Percentiles rank a stretch among this genome's conserved stretches.
Conservation (phyloP, 257 asterid genomes). For the Nicotiana obtusifolia region DNA sequence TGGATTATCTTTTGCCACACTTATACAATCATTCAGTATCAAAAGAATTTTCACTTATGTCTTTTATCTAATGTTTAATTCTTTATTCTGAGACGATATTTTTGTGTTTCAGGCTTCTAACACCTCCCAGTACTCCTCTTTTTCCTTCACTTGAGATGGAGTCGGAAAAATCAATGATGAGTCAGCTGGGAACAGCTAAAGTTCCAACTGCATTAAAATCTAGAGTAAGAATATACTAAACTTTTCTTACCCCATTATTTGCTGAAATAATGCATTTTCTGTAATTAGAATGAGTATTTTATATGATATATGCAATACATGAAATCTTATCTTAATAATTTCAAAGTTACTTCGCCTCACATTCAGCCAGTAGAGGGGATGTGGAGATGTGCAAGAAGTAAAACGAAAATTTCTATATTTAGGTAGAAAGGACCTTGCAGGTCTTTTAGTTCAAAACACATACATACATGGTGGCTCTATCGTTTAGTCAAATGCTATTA, state of each 20-base stretch:
- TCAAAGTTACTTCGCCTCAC: not conserved
- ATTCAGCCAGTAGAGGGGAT: not conserved
- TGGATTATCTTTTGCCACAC: not conserved
- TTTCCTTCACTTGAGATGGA: slow-evolving; percentile 95
- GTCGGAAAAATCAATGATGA: slow-evolving; percentile 70
- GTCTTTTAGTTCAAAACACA: not conserved
- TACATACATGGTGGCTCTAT: not conserved
- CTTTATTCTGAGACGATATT: not conserved
- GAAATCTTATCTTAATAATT: not conserved
- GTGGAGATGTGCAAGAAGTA: not conserved
- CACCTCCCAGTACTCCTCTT: slow-evolving; percentile 99
- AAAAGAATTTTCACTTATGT: not conserved
- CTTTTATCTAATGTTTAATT: not conserved
- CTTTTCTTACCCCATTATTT: not conserved
- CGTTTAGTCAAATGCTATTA: not conserved
- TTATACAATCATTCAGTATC: not conserved
- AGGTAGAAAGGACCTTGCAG: not conserved
- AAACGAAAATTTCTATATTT: not conserved
- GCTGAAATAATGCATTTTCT: not conserved
- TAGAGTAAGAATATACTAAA: slow-evolving; percentile 54
- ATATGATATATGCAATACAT: not conserved
- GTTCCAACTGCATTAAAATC: slow-evolving; percentile 80
- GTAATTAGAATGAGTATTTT: not conserved
- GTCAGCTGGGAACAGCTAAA: slow-evolving; percentile 71
- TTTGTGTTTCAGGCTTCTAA: slow-evolving; percentile 69